Evolutionary conservation across 306 rosid genomes (phyloP), one percentile per base, ranked within the genome.

Genomic region (Fragaria nilgerrensis): DNA sequence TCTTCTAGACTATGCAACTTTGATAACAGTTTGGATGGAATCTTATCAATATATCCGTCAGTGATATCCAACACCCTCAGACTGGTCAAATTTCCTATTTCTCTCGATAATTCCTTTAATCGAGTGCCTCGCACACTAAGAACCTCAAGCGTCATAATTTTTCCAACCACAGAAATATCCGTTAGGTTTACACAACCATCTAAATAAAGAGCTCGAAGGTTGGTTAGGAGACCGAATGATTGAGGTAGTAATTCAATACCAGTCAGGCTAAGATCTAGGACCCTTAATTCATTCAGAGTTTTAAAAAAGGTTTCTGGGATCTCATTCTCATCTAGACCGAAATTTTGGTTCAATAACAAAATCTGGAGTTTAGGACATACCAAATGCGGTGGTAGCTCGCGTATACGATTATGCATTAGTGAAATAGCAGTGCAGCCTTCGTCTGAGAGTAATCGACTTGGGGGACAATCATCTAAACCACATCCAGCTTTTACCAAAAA

Each of bases 101-200:
- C 32, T 2, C 32, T 29, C 3, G 32, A 29, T 29, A 29, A 29
- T 29, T 29, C 32, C 32, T 1, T 55, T n/a, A 29, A 29, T 1
- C 1, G 0, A 29, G 32, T 2, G 14, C 7, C 5, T 9, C 3
- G 2, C 29, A 55, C 3, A n/a, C 62, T 55, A 59, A 59, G 65
- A 59, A 59, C 12, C 15, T 59, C 36, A 59, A 59, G 65, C 16
- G 12, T 59, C 34, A 1, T 11, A 25, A 59, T 3, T 23, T 59
- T 59, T 10, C 36, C 36, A 0, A 59, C 2, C 0, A 59, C 0
- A 2, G 65, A 59, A 12, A 59, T 23, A 16, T 59, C 34, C 4
- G 0, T 12, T 0, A 11, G 1, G 0, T 22, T 0, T 0, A 0
- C 0, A 0, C 65, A 58, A 10, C 0, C 0, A 23, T 25, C 19